Base-by-base conservation (phyloP, 805 yeast genomes). In the Allodekkera sacchari region DNA sequence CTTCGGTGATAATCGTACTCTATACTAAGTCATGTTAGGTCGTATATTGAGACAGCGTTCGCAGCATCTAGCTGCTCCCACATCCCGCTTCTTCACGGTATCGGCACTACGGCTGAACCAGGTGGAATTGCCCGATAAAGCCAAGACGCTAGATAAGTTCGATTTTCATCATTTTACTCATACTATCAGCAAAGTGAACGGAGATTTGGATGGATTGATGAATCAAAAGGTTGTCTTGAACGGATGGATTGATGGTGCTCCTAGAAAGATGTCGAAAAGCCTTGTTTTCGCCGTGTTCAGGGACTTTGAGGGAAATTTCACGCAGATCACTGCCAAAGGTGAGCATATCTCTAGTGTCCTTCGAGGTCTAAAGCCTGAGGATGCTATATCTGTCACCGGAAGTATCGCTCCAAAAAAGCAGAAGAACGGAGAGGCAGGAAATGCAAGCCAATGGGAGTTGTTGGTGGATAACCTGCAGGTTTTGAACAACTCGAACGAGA, bases 231-330 rank as follows among this genome's bases (percentile, higher is more conserved):
- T 80, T 2, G 63, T 68, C 0, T 42, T 89, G 6, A 74, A 83
- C 40, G 97, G 98, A 0, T 92, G 96, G 85, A 68, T 89, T 12
- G 75, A 84, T 46, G 63, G 70, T 15, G 77, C 78, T 41, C 92
- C 95, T 0, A 67, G 79, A 33, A 73, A 74, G 32, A 60, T 83
- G 32, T 77, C 89, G 4, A 75, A 74, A 32, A 57, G 57, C 8
- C 60, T 83, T 30, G 66, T 73, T 1, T 89, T 92, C 61, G 92
- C 81, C 3, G 72, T 69, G 18, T 56, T 89, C 10, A 64, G 97
- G 39, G 97, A 88, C 50, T 48, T 63, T 20, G 61, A 72, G 25
- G 96, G 96, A 0, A 71, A 77, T 28, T 41, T 56, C 7, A 64
- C 77, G 7, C 96, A 88, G 47, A 40, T 83, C 34, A 57, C 70